Conservation (phyloP, 805 yeast genomes). For the Suhomyces pyralidae region DNA sequence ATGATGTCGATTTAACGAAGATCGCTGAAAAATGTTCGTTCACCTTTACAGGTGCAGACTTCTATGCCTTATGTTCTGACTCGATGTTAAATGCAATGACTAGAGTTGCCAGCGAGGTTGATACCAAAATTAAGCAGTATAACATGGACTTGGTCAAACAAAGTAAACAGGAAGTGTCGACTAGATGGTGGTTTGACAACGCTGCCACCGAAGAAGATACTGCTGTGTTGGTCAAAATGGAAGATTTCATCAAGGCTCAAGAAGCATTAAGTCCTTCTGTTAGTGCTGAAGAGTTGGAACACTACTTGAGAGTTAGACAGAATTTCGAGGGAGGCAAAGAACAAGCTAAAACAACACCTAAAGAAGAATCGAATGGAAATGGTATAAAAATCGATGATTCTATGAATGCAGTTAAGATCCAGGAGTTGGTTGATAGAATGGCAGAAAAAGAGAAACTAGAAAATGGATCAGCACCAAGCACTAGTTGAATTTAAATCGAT, state of each 20-base stretch:
- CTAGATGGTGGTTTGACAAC: conserved; percentile 90
- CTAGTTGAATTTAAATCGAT: background rate
- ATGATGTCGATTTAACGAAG: conserved; percentile 53
- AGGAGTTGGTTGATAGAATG: background rate
- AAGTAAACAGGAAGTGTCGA: conserved; percentile 48
- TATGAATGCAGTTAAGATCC: background rate
- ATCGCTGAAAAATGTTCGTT: conserved; percentile 76
- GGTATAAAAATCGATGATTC: background rate
- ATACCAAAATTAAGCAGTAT: conserved; percentile 53
- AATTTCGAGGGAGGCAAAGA: conserved; percentile 73
- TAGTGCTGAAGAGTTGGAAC: conserved; percentile 79
- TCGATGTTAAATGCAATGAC: conserved; percentile 97
- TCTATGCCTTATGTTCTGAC: conserved; percentile 93
- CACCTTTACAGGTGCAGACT: conserved; percentile 97
- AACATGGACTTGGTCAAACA: conserved; percentile 35
- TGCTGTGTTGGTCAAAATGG: conserved; percentile 62
- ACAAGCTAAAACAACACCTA: conserved; percentile 16
- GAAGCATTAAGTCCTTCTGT: conserved; percentile 77
- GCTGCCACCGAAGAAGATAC: conserved; percentile 66
- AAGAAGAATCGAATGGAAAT: conserved; percentile 1
- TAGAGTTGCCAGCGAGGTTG: conserved; percentile 75
- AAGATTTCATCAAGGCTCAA: conserved; percentile 78
- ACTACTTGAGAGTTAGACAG: conserved; percentile 73
- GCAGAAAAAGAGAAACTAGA: background rate
- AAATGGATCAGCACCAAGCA: background rate